Evolutionary conservation across 1,284 basidiomycete genomes (phyloP).

Genomic region (Microbotryum silenes-acaulis): DNA sequence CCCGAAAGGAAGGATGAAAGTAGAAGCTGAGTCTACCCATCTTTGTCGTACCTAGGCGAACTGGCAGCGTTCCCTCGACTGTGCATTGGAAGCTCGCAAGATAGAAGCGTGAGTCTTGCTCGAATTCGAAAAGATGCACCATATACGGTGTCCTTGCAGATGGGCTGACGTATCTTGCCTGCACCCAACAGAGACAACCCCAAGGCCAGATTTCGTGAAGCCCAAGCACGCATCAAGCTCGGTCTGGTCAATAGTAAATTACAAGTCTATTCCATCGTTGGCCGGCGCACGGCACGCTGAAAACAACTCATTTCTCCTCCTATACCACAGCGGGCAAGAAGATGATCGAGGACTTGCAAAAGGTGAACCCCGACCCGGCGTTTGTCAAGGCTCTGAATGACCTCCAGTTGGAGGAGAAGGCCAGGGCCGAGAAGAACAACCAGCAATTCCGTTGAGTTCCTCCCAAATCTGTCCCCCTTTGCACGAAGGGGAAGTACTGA

Average conservation of each 20-base stretch:
- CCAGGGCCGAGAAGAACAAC: not conserved
- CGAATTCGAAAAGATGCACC: not conserved
- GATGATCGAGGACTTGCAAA: conserved; percentile 16
- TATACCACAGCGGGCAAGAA: conserved; percentile 6
- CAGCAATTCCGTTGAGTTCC: conserved; percentile 9
- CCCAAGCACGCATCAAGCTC: conserved; percentile 23
- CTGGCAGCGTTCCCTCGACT: conserved; percentile 20
- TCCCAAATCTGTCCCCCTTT: too few species aligned
- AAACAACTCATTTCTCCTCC: not conserved
- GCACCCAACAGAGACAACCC: conserved; percentile 7
- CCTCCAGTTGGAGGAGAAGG: conserved; percentile 7
- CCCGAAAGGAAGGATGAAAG: too few species aligned
- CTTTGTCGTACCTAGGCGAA: not conserved
- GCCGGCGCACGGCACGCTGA: not conserved
- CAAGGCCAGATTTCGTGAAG: conserved; percentile 23
- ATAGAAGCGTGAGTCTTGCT: conserved; percentile 14
- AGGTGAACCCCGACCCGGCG: conserved; percentile 13
- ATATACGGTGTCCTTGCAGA: too few species aligned
- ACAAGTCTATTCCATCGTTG: not conserved
- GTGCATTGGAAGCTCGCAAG: conserved; percentile 12
- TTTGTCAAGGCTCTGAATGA: conserved; percentile 11
- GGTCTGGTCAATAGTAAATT: conserved; percentile 4
- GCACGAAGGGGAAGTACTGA: too few species aligned
- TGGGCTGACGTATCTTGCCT: not conserved
- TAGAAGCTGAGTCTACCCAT: too few species aligned